Percentiles rank a stretch among this genome's conserved stretches.
Evolutionary conservation across 73 alveolate species (phyloP).

Genomic region (Paramecium biaurelia): DNA sequence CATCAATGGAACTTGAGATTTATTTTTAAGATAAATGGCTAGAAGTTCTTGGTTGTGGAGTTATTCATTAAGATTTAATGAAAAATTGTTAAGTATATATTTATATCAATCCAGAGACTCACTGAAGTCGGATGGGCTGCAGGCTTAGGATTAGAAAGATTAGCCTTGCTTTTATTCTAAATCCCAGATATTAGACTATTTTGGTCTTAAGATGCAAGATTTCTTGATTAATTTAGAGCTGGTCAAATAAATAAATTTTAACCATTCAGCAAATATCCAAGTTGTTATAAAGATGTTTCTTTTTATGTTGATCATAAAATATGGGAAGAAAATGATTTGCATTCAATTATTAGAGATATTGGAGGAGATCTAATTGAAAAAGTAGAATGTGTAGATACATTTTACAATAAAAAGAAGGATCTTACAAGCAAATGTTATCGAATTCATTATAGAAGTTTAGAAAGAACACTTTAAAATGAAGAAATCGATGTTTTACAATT

Average conservation of each 20-base stretch:
- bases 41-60: slow-evolving; percentile 94
- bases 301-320: slow-evolving; percentile 74
- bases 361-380: slow-evolving; percentile 86
- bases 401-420: slow-evolving; percentile 74
- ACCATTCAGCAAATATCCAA: slow-evolving; percentile 85
- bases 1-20: slow-evolving; percentile 92
- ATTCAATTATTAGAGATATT: slow-evolving; percentile 74
- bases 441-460: slow-evolving; percentile 83
- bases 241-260: slow-evolving; percentile 80
- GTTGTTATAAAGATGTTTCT: slow-evolving; percentile 87
- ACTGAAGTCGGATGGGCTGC: slow-evolving; percentile 93
- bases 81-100: slow-evolving; percentile 62
- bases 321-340: slow-evolving; percentile 84
- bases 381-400: slow-evolving; percentile 79
- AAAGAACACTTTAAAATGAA: slow-evolving; percentile 80
- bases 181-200: slow-evolving; percentile 87
- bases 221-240: slow-evolving; percentile 74
- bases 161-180: slow-evolving; percentile 87
- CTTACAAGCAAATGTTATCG: slow-evolving; percentile 77
- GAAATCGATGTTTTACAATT: slow-evolving; percentile 66
- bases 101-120: slow-evolving; percentile 38
- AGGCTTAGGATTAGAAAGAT: slow-evolving; percentile 91
- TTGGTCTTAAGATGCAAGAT: slow-evolving; percentile 85
- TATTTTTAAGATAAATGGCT: slow-evolving; percentile 90
- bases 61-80: slow-evolving; percentile 82